phyloP scores from a whole-genome alignment of 345 rosid species.

The Gossypium rotundifolium region DNA sequence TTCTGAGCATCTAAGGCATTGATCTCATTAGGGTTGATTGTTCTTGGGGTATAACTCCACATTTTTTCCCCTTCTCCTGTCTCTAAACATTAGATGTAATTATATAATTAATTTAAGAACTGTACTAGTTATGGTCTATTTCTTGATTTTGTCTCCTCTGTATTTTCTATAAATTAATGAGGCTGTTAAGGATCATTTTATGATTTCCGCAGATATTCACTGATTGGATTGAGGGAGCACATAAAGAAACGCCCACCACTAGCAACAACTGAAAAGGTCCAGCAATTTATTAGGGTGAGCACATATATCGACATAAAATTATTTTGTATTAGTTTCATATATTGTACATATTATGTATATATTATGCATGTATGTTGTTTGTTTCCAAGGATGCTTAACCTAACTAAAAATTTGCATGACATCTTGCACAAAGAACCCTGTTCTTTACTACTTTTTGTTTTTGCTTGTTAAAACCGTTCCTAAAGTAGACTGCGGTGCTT shows the following conservation, averaged over 20 bases:
- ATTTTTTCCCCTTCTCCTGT: not conserved
- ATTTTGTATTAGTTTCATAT: not conserved
- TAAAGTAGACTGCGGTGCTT: not conserved
- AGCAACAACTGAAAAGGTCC: conserved; percentile 93
- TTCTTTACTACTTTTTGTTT: not conserved
- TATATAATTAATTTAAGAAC: not conserved
- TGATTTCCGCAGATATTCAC: conserved; percentile 58
- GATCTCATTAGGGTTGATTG: not conserved
- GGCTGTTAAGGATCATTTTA: not conserved
- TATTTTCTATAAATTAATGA: not conserved
- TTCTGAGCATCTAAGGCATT: not conserved
- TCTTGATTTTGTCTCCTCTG: not conserved
- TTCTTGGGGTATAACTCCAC: not conserved
- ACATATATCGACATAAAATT: not conserved
- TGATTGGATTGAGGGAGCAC: conserved; percentile 82
- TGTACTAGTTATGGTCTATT: not conserved
- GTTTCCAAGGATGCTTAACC: not conserved
- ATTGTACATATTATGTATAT: not conserved
- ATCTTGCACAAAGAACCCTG: not conserved
- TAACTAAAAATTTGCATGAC: not conserved
- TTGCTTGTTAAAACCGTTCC: not conserved
- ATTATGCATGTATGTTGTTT: not conserved
- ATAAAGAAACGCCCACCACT: conserved; percentile 97
- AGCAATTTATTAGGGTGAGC: conserved; percentile 88
- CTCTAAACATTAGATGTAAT: not conserved